Conservation (phyloP, 2,329 filamentous ascomycete genomes). For the Penicillium corylophilum region DNA sequence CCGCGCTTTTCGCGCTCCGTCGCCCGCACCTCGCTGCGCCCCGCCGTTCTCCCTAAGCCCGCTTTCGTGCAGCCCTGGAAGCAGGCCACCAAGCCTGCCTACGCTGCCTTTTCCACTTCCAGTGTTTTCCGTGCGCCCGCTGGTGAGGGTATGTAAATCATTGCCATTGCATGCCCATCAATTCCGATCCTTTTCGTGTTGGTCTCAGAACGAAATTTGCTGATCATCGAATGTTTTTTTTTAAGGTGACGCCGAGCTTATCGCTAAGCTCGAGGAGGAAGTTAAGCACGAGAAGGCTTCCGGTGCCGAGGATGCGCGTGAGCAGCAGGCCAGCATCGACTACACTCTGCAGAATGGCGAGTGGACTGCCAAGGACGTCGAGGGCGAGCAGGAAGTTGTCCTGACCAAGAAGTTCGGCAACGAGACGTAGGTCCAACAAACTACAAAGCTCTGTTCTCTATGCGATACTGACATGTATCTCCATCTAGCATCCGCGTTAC, state of each 20-base stretch:
- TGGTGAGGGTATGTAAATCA: constrained; percentile 44
- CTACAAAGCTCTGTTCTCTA: background rate
- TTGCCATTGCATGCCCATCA: background rate
- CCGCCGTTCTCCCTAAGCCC: constrained; percentile 50
- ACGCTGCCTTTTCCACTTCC: constrained; percentile 50
- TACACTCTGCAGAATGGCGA: constrained; percentile 84
- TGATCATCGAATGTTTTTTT: constrained; percentile 7
- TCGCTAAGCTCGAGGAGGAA: constrained; percentile 81
- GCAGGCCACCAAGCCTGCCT: constrained; percentile 43
- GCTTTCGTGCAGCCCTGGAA: constrained; percentile 52
- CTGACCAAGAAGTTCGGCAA: constrained; percentile 80
- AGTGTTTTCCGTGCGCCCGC: constrained; percentile 43
- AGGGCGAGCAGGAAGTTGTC: constrained; percentile 83
- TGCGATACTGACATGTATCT: background rate
- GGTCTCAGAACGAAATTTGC: background rate
- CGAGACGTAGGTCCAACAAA: constrained; percentile 66
- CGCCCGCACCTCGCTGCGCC: constrained; percentile 51
- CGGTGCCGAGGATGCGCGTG: constrained; percentile 69
- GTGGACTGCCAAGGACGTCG: constrained; percentile 75
- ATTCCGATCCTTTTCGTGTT: background rate
- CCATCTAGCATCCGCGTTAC: constrained; percentile 65
- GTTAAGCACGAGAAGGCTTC: constrained; percentile 80
- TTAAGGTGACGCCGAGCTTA: constrained; percentile 72
- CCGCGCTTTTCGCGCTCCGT: constrained; percentile 63
- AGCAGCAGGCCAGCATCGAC: constrained; percentile 83